Conservation (phyloP, 805 yeast genomes). For the Zygoascus bituminiphila region DNA sequence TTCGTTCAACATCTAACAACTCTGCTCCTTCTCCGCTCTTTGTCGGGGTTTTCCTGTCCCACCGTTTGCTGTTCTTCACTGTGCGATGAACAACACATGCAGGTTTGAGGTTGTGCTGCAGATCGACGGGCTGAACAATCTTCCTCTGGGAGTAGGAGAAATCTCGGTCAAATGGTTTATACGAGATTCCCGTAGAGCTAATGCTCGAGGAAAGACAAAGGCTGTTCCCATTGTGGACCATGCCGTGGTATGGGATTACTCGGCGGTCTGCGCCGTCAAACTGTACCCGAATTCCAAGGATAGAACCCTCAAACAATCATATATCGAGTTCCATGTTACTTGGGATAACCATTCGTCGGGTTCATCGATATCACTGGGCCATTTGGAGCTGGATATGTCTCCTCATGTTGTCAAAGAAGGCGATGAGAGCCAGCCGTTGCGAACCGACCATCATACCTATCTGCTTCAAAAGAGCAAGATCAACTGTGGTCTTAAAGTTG, state of each 20-base stretch:
- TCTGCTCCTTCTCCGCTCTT: no score
- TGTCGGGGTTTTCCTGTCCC: no score
- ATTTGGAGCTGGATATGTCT: constrained; percentile 55
- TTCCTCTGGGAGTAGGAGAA: constrained; percentile 69
- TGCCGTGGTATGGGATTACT: constrained; percentile 42
- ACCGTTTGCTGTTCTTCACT: no score
- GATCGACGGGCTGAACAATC: constrained; percentile 66
- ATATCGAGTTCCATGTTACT: constrained; percentile 37
- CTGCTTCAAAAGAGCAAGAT: constrained; percentile 71
- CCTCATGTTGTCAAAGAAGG: constrained; percentile 43
- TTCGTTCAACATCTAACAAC: no score
- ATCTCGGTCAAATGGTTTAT: constrained; percentile 60
- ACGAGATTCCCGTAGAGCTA: constrained; percentile 41
- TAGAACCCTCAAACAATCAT: constrained; percentile 31
- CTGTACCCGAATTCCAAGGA: constrained; percentile 32
- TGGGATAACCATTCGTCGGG: constrained; percentile 34
- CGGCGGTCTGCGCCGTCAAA: constrained; percentile 33
- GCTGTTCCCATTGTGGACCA: constrained; percentile 40
- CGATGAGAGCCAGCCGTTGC: constrained; percentile 27
- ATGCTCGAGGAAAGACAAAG: constrained; percentile 40
- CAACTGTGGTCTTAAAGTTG: constrained; percentile 60
- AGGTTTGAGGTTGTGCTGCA: constrained; percentile 53
- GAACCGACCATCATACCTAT: constrained; percentile 50
- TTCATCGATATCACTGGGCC: constrained; percentile 49
- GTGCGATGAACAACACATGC: not conserved